These are phyloP conservation scores for Breynia disticha DNA, from an alignment of 441 rosid species.

Conservation along the genomic window DNA sequence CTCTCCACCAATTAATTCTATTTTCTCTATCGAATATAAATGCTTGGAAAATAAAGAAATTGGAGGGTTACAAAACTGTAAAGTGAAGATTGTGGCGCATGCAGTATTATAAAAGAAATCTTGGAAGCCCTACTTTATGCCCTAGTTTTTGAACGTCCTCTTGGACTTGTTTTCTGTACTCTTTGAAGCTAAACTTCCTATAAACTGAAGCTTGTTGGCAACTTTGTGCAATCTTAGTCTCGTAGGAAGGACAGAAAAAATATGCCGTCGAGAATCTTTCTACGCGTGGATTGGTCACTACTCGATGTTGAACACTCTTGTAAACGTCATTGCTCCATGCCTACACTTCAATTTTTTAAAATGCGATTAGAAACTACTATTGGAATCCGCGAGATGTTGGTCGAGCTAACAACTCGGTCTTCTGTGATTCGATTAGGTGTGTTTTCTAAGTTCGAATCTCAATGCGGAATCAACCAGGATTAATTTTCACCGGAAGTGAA, in stretches of 20 bases:
- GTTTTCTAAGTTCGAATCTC: too few relatives aligned
- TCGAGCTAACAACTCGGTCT: too few relatives aligned
- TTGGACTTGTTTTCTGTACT: conserved; percentile 66
- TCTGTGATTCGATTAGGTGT: too few relatives aligned
- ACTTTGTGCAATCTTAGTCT: conserved; percentile 42
- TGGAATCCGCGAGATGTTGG: too few relatives aligned
- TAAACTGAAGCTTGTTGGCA: conserved; percentile 41
- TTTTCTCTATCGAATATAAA: too few relatives aligned
- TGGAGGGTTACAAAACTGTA: background rate
- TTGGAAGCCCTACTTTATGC: conserved; percentile 69
- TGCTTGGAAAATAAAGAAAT: background rate
- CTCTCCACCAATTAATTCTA: too few relatives aligned
- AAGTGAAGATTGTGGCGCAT: background rate
- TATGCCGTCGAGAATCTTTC: conserved; percentile 86
- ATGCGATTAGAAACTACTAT: background rate
- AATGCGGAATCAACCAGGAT: too few relatives aligned
- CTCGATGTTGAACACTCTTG: conserved; percentile 77
- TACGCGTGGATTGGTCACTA: conserved; percentile 48
- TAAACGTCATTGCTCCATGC: conserved; percentile 88
- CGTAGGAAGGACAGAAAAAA: conserved; percentile 78
- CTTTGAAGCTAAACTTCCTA: conserved; percentile 59
- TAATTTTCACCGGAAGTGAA: too few relatives aligned
- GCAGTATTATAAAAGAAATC: conserved; percentile 35
- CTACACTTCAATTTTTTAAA: conserved; percentile 21
- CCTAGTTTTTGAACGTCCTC: conserved; percentile 69